A percentile compares a stretch with the other conserved stretches of the same genome.
These are phyloP conservation scores for Acanthamoeba quina DNA, from an alignment of 208 protist genomes.

Conservation along the genomic window DNA sequence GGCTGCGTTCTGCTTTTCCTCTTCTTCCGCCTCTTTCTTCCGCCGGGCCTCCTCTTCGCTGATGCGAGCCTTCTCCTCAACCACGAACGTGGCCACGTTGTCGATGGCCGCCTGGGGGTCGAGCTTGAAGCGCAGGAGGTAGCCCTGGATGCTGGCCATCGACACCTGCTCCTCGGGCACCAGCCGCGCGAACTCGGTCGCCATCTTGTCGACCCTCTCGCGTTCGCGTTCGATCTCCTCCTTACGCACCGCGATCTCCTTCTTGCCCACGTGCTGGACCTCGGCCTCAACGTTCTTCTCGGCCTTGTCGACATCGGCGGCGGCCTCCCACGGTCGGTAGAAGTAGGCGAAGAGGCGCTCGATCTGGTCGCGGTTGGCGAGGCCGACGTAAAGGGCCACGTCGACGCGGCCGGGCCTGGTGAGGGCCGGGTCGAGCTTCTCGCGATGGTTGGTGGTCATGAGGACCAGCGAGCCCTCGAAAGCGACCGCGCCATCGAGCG, in stretches of 20 bases:
- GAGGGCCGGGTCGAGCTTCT: constrained; percentile 93
- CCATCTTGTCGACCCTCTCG: background rate
- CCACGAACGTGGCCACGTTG: background rate
- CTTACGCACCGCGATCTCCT: no score
- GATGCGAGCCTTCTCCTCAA: no score
- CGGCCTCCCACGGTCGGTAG: background rate
- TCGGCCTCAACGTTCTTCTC: no score
- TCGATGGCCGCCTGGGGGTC: background rate
- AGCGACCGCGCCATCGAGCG: constrained; percentile 76
- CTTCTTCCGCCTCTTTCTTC: no score
- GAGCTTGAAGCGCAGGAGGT: background rate
- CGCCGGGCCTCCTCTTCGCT: no score
- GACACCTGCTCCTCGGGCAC: background rate
- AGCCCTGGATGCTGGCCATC: constrained; percentile 20
- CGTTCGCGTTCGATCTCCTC: background rate
- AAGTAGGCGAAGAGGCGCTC: background rate
- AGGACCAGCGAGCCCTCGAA: constrained; percentile 96
- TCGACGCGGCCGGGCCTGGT: constrained; percentile 87
- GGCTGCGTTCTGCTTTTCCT: no score
- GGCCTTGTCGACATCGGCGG: background rate
- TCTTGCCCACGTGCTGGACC: no score
- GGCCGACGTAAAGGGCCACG: constrained; percentile 91
- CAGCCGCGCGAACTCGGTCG: background rate
- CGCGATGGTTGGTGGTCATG: constrained; percentile 98
- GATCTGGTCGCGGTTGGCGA: constrained; percentile 82